Percentiles rank a stretch among this genome's conserved stretches.
Evolutionary conservation across 768 basidiomycete species (phyloP).

Genomic region (Coprinopsis cinerea): DNA sequence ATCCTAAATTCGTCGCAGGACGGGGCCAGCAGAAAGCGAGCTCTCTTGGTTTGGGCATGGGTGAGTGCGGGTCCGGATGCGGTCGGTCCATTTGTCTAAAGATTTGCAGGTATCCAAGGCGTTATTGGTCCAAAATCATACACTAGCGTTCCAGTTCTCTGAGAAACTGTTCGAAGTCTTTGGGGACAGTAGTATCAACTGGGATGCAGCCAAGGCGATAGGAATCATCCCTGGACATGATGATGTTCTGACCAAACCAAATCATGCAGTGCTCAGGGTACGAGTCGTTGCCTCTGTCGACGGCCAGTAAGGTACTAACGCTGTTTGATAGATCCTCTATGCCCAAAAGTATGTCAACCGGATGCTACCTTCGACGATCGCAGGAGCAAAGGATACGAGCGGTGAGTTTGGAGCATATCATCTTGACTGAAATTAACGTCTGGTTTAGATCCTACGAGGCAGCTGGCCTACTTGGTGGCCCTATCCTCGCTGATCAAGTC

Average conservation of each 20-base stretch:
- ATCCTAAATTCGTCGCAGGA: neutral
- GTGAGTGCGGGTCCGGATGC: too few relatives aligned
- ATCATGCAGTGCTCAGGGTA: conserved; percentile 77
- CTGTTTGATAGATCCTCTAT: conserved; percentile 53
- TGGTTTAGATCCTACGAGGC: conserved; percentile 41
- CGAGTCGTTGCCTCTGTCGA: neutral
- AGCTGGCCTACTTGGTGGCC: conserved; percentile 74
- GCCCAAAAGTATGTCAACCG: conserved; percentile 69
- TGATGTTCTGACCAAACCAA: conserved; percentile 63
- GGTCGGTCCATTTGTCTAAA: neutral
- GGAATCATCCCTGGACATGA: conserved; percentile 63
- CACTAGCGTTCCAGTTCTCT: conserved; percentile 47
- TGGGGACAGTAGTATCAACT: conserved; percentile 54
- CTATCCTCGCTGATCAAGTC: conserved; percentile 76
- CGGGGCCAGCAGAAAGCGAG: neutral
- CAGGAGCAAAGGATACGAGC: conserved; percentile 49
- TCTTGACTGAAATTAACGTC: neutral
- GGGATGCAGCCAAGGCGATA: conserved; percentile 71
- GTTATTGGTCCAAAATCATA: conserved; percentile 69
- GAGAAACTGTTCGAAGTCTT: conserved; percentile 68
- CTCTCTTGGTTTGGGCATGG: conserved; percentile 51
- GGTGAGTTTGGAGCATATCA: conserved; percentile 33
- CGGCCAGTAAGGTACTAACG: neutral
- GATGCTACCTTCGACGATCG: conserved; percentile 70
- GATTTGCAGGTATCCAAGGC: conserved; percentile 64